These are phyloP conservation scores for Plasmodium yoelii DNA, from an alignment of 169 alveolate genomes.

Conservation along the genomic window DNA sequence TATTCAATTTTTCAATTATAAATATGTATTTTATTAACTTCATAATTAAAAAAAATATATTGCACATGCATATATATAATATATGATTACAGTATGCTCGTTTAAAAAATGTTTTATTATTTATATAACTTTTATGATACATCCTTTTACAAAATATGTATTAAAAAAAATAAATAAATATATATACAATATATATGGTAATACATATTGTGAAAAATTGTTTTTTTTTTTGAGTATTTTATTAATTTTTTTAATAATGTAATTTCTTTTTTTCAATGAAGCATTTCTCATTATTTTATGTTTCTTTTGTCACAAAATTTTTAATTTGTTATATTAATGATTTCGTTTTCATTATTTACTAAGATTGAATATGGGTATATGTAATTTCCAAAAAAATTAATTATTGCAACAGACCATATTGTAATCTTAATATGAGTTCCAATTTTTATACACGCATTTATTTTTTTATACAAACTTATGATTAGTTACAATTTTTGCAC, in stretches of 20 bases:
- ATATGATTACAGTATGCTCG: not conserved
- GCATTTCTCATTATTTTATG: too few species aligned
- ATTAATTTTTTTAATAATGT: not conserved
- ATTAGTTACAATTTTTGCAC: too few species aligned
- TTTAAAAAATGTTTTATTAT: not conserved
- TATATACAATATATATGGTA: not conserved
- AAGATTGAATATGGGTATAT: too few species aligned
- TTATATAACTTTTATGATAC: constrained; percentile 18
- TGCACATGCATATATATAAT: not conserved
- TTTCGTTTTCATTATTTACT: too few species aligned
- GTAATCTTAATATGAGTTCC: too few species aligned
- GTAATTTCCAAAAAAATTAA: too few species aligned
- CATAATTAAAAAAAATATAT: not conserved
- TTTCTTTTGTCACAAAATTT: too few species aligned
- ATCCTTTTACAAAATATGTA: not conserved
- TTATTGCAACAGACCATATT: too few species aligned
- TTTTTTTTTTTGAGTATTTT: not conserved
- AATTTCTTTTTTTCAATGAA: too few species aligned
- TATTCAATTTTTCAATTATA: constrained; percentile 17
- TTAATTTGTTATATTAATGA: too few species aligned
- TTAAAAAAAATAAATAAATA: constrained; percentile 14
- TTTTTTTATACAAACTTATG: too few species aligned
- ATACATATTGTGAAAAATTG: not conserved
- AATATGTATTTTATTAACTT: constrained; percentile 20
- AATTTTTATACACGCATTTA: too few species aligned